Percentiles rank a stretch among this genome's conserved stretches.
Conservation (phyloP, 106 monocot species). For the Dendrobium officinale region DNA sequence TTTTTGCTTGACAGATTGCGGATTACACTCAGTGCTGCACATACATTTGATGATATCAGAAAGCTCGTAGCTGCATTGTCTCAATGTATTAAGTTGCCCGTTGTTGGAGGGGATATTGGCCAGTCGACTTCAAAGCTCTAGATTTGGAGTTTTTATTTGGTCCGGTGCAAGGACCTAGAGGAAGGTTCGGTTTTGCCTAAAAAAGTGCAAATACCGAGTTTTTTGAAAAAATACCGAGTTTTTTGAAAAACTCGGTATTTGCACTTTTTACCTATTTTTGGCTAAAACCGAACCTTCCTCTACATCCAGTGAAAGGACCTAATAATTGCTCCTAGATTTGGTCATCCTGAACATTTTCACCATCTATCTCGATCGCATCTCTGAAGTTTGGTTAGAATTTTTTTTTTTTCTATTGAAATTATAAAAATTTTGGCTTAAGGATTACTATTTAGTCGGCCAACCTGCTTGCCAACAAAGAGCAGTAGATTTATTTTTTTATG, state of each 20-base stretch:
- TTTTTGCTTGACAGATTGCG: conserved; percentile 43
- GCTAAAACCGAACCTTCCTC: too few relatives aligned
- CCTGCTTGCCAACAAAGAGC: background rate
- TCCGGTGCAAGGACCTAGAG: too few relatives aligned
- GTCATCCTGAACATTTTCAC: background rate
- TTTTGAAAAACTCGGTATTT: too few relatives aligned
- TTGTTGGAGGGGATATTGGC: background rate
- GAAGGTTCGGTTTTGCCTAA: too few relatives aligned
- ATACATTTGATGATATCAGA: conserved; percentile 65
- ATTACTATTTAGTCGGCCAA: background rate
- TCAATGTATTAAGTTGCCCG: conserved; percentile 18
- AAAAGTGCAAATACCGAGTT: too few relatives aligned
- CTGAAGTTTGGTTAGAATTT: too few relatives aligned
- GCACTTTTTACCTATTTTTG: too few relatives aligned
- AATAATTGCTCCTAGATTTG: too few relatives aligned
- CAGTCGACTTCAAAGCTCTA: conserved; percentile 27
- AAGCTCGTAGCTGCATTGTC: conserved; percentile 51
- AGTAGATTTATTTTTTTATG: background rate
- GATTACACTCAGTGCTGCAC: conserved; percentile 72
- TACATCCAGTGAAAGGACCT: too few relatives aligned
- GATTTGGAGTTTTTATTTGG: too few relatives aligned
- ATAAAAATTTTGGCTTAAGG: background rate
- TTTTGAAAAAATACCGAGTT: too few relatives aligned
- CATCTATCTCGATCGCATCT: background rate
- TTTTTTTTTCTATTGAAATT: background rate